These are phyloP conservation scores for Populus deltoides DNA, from an alignment of 345 rosid genomes.

Conservation along the genomic window DNA sequence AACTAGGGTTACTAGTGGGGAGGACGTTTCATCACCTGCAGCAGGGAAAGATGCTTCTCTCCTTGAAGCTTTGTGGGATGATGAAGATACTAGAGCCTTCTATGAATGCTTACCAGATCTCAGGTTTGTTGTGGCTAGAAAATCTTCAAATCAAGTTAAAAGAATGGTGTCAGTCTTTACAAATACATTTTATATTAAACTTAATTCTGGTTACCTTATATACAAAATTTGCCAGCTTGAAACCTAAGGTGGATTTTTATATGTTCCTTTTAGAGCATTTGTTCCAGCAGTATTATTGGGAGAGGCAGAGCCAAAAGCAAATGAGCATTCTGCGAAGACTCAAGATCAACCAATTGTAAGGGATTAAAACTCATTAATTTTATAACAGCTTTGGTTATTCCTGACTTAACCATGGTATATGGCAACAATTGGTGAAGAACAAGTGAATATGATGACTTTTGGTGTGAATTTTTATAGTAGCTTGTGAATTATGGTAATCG, in stretches of 20 bases:
- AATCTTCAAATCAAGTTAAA: background rate
- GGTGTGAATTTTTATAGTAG: background rate
- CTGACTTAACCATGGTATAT: background rate
- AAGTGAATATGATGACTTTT: background rate
- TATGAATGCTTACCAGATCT: slow-evolving; percentile 96
- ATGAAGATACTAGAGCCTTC: slow-evolving; percentile 93
- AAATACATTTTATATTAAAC: background rate
- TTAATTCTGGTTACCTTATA: background rate
- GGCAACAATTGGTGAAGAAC: background rate
- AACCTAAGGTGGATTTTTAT: slow-evolving; percentile 1
- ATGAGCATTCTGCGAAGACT: slow-evolving; percentile 64
- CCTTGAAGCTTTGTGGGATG: slow-evolving; percentile 91
- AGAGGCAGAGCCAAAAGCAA: slow-evolving; percentile 77
- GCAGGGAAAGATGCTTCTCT: slow-evolving; percentile 72
- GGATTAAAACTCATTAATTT: background rate
- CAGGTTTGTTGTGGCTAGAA: slow-evolving; percentile 53
- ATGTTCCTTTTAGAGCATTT: slow-evolving; percentile 71
- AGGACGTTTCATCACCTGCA: slow-evolving; percentile 66
- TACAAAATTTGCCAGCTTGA: background rate
- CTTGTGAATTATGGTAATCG: background rate
- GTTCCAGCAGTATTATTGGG: slow-evolving; percentile 97
- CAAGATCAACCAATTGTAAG: slow-evolving; percentile 75
- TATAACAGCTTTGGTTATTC: background rate
- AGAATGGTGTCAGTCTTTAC: background rate
- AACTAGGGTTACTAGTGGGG: slow-evolving; percentile 84